Evolutionary conservation across 78 protist genomes (phyloP).

Genomic region (Protostelium mycophagum): DNA sequence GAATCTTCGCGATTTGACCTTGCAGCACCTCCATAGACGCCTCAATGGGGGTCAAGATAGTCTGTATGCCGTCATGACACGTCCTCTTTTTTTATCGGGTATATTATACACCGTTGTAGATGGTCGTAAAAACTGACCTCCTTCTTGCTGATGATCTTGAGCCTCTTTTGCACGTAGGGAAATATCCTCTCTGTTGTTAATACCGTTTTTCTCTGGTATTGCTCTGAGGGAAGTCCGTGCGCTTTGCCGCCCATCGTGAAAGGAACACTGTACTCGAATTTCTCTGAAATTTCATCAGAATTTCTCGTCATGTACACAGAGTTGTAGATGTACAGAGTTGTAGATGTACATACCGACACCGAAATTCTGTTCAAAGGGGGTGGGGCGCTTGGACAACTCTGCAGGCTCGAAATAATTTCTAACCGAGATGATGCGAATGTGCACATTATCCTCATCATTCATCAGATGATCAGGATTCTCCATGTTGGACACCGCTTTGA

Average conservation of each 20-base stretch:
- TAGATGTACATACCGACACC: conserved; percentile 4
- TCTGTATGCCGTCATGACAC: not conserved
- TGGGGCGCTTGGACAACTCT: conserved; percentile 16
- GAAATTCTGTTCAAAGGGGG: conserved; percentile 40
- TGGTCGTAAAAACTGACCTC: too few relatives aligned
- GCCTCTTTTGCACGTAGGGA: conserved; percentile 56
- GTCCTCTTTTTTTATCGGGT: not conserved
- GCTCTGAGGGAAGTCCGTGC: conserved; percentile 47
- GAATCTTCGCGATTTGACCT: conserved; percentile 8
- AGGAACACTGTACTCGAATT: conserved; percentile 50
- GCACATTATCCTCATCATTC: conserved; percentile 5
- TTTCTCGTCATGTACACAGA: not conserved
- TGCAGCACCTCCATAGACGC: conserved; percentile 41
- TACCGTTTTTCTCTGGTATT: conserved; percentile 45
- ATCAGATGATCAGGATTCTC: conserved; percentile 19
- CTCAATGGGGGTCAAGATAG: conserved; percentile 57
- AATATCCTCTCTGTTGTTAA: conserved; percentile 34
- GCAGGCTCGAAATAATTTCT: conserved; percentile 24
- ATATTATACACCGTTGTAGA: not conserved
- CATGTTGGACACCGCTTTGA: conserved; percentile 39
- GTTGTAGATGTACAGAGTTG: not conserved
- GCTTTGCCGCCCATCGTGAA: conserved; percentile 40
- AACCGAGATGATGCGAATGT: conserved; percentile 40
- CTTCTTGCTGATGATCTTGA: conserved; percentile 19
- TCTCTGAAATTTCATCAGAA: not conserved